phyloP scores from a whole-genome alignment of 108 stramenopile species.

The Stephanodiscus minutulus region DNA sequence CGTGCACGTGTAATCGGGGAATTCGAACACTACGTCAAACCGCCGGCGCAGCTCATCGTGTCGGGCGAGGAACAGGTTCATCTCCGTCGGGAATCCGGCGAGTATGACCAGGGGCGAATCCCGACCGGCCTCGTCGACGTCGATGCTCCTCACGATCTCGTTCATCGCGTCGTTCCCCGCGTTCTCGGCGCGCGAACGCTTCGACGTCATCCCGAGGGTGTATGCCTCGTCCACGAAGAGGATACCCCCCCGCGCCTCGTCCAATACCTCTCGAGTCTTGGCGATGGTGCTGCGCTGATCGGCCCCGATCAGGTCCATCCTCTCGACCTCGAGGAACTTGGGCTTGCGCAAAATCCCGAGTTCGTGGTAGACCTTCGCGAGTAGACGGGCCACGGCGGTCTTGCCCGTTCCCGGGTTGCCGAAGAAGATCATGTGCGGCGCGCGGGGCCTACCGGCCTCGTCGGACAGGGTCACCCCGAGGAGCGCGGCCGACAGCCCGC shows the following conservation, averaged over 20 bases:
- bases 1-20: conserved; percentile 85
- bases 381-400: conserved; percentile 92
- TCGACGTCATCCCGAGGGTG: conserved; percentile 84
- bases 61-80: conserved; percentile 78
- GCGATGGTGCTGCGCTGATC: conserved; percentile 73
- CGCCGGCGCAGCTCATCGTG: conserved; percentile 72
- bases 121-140: conserved; percentile 64
- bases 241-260: conserved; percentile 87
- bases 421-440: conserved; percentile 89
- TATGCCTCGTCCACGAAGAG: conserved; percentile 93
- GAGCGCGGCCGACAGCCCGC: conserved; percentile 54
- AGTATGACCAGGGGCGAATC: conserved; percentile 79
- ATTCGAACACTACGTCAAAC: conserved; percentile 83
- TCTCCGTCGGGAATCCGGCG: conserved; percentile 88
- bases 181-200: conserved; percentile 67
- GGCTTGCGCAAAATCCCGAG: conserved; percentile 84
- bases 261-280: conserved; percentile 87
- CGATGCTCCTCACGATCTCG: conserved; percentile 77
- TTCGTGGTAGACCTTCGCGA: conserved; percentile 90
- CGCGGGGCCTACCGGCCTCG: conserved; percentile 65
- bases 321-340: conserved; percentile 88
- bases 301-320: conserved; percentile 86
- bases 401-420: conserved; percentile 97
- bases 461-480: conserved; percentile 64
- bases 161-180: conserved; percentile 72